Evolutionary conservation across 331 rosid genomes (phyloP).

Genomic region (Acacia pycnantha): DNA sequence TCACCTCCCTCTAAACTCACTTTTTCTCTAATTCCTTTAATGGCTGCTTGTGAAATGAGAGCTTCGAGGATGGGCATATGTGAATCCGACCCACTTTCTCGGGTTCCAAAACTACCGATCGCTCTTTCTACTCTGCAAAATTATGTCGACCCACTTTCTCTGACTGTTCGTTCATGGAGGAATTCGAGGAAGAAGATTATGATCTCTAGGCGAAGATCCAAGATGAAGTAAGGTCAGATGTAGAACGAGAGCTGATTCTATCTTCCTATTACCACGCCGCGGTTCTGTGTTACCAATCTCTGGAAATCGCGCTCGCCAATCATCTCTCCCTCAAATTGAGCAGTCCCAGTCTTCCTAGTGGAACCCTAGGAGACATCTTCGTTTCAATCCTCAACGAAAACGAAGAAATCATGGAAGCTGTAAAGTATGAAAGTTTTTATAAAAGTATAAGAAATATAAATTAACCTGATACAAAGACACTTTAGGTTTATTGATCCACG

Average conservation of each 20-base stretch:
- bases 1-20: background rate
- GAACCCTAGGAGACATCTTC: conserved; percentile 59
- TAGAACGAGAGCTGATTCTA: conserved; percentile 62
- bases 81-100: conserved; percentile 43
- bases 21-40: background rate
- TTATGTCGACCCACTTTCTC: conserved; percentile 47
- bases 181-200: conserved; percentile 1
- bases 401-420: conserved; percentile 42
- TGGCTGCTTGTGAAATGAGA: conserved; percentile 68
- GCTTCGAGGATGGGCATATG: conserved; percentile 21
- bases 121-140: conserved; percentile 34
- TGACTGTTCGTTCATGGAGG: conserved; percentile 35
- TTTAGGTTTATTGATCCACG: no score
- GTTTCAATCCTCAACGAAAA: conserved; percentile 39
- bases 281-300: conserved; percentile 45
- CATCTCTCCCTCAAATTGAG: conserved; percentile 61
- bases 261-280: conserved; percentile 50
- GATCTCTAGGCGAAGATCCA: conserved; percentile 64
- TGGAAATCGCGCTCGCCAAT: conserved; percentile 62
- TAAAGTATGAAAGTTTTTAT: conserved; percentile 53
- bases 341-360: conserved; percentile 47
- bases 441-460: no score
- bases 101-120: conserved; percentile 44
- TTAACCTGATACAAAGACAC: no score
- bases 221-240: conserved; percentile 62